phyloP scores from a whole-genome alignment of 73 alveolate genomes.

The Stentor coeruleus region DNA sequence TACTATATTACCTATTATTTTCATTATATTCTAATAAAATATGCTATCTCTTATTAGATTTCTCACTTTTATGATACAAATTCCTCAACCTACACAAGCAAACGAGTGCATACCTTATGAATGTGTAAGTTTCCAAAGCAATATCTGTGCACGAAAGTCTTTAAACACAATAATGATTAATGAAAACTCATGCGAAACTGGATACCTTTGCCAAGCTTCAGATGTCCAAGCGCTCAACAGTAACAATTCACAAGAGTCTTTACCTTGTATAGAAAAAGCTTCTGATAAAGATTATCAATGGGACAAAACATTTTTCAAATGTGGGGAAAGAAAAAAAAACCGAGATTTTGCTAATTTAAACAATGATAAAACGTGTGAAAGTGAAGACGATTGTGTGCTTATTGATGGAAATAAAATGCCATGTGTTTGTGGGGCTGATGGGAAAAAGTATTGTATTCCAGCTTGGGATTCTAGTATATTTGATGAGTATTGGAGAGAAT shows the following conservation, averaged over 20 bases:
- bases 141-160: not conserved
- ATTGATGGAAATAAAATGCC: not conserved
- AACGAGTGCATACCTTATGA: not conserved
- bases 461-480: conserved; percentile 10
- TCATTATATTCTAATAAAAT: no score
- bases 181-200: not conserved
- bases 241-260: not conserved
- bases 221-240: not conserved
- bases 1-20: no score
- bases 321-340: not conserved
- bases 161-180: not conserved
- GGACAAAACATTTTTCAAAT: not conserved
- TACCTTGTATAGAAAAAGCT: not conserved
- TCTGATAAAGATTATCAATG: not conserved
- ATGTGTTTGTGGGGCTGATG: conserved; percentile 10
- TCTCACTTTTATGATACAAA: no score
- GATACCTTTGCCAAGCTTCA: not conserved
- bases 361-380: not conserved
- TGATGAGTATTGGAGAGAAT: conserved; percentile 13
- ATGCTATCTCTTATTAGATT: no score
- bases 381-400: not conserved
- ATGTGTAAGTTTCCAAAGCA: not conserved
- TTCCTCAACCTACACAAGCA: no score
- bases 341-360: not conserved
- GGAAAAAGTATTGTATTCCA: not conserved